Base-by-base conservation (phyloP, 2,329 filamentous ascomycete genomes). In the Amylocarpus encephaloides region DNA sequence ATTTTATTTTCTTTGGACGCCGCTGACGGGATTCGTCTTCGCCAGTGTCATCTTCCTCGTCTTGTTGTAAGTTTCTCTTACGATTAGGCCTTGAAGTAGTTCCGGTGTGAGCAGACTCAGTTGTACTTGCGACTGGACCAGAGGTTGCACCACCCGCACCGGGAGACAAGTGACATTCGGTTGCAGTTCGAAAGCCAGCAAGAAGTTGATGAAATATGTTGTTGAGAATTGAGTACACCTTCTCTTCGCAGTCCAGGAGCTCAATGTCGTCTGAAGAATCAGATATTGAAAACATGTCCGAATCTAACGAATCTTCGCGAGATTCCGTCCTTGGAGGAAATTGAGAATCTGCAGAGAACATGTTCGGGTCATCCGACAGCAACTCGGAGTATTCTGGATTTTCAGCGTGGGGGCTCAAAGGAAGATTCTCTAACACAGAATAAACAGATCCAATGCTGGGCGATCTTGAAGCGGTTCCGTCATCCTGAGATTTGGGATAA, bases 251-350 rank as follows among this genome's bases (percentile, higher is more conserved):
- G 18, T 52, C 49, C 6, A 43, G 26, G 6, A 30, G 13, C 45
- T 49, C 39, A 16, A 48, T 22, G 11, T 46, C n/a, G 29, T 49
- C 43, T 18, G 52, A 52, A 34, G 36, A 34, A 33, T 54, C 52
- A 22, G 49, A 52, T 22, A 49, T 47, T 47, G 52, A 54, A 43
- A 52, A 39, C 32, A 49, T 38, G 33, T 49, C 49, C 6, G 49
- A 52, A 15, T 52, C 49, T 19, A 54, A 49, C 5, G 49, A 51
- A 13, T 48, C 40, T 3, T 43, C 36, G 2, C 11, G 43, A 44
- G 51, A 53, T 13, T 10, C 26, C 30, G 22, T 34, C 16, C 32
- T 36, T n/a, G n/a, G 32, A n/a, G 32, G n/a, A 34, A n/a, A 9
- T n/a, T 34, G 32, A n/a, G 32, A 34, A 34, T 34, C n/a, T 34